These are phyloP conservation scores for Pseudogymnoascus sp. DNA, from an alignment of 2,329 filamentous ascomycete species.

Conservation along the genomic window DNA sequence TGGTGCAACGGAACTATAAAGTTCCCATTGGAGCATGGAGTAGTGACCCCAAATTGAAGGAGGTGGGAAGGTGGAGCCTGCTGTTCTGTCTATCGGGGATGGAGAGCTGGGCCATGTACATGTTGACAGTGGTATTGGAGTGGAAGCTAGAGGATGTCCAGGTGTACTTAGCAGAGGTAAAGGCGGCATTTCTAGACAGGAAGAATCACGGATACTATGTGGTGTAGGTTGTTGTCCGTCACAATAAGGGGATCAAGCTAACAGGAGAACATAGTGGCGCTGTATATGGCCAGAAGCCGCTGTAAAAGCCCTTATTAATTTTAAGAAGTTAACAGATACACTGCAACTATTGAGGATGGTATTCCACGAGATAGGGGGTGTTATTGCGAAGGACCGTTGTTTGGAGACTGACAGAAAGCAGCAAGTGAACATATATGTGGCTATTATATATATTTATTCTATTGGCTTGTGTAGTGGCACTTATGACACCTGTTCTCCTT, in stretches of 20 bases:
- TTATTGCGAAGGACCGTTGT: not conserved
- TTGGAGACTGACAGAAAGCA: not conserved
- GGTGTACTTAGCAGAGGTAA: not conserved
- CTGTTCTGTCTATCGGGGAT: not conserved
- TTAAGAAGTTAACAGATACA: not conserved
- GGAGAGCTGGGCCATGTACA: constrained; percentile 2
- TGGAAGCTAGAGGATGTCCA: not conserved
- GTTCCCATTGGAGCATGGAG: constrained; percentile 14
- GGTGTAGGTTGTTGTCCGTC: not conserved
- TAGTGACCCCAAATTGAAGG: constrained; percentile 10
- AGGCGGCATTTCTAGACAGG: not conserved
- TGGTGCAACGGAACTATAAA: constrained; percentile 15
- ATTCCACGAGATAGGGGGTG: not conserved
- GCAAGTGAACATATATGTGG: not conserved
- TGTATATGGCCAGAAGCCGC: not conserved
- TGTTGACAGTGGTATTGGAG: not conserved
- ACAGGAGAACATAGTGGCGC: not conserved
- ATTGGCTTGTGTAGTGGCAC: not conserved
- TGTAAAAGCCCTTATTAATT: not conserved
- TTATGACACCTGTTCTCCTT: not conserved
- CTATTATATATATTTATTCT: not conserved
- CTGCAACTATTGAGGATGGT: not conserved
- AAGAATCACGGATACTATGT: constrained; percentile 9
- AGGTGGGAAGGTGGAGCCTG: constrained; percentile 7
- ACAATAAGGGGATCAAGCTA: not conserved